Evolutionary conservation across 2,329 filamentous ascomycete species (phyloP).

Genomic region (Colletotrichum lindemuthianum): DNA sequence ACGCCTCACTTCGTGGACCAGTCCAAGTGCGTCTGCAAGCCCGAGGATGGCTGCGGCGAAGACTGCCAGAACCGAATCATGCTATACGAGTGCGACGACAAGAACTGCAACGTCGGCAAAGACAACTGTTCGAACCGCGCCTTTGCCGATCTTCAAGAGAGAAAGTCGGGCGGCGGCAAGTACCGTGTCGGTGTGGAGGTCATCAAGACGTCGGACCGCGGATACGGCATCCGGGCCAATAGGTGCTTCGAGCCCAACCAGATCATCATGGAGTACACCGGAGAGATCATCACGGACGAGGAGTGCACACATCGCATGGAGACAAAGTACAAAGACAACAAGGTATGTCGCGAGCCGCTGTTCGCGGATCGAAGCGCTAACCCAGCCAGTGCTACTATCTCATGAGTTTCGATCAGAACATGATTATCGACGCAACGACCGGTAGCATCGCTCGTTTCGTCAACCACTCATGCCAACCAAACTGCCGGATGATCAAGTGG

Average conservation of each 20-base stretch:
- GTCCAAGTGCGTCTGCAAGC: slow-evolving; percentile 80
- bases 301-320: slow-evolving; percentile 96
- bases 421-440: slow-evolving; percentile 97
- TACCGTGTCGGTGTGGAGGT: slow-evolving; percentile 96
- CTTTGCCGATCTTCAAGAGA: slow-evolving; percentile 81
- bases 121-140: slow-evolving; percentile 84
- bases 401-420: slow-evolving; percentile 98
- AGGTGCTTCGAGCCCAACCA: slow-evolving; percentile 87
- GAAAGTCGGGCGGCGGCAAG: slow-evolving; percentile 81
- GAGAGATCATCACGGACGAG: slow-evolving; percentile 94
- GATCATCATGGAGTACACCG: slow-evolving; percentile 98
- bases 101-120: slow-evolving; percentile 85
- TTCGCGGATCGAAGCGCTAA: slow-evolving; percentile 31
- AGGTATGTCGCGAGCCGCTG: slow-evolving; percentile 64
- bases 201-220: slow-evolving; percentile 87
- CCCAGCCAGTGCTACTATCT: slow-evolving; percentile 88
- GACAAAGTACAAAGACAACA: slow-evolving; percentile 91
- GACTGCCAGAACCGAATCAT: slow-evolving; percentile 95
- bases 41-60: slow-evolving; percentile 85
- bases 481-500: slow-evolving; percentile 98
- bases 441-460: slow-evolving; percentile 97
- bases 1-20: slow-evolving; percentile 77
- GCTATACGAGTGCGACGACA: slow-evolving; percentile 95
- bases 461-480: slow-evolving; percentile 96
- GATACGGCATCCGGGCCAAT: slow-evolving; percentile 91